Conservation (phyloP, 2,329 filamentous ascomycete species). For the Trichoderma sp. region DNA sequence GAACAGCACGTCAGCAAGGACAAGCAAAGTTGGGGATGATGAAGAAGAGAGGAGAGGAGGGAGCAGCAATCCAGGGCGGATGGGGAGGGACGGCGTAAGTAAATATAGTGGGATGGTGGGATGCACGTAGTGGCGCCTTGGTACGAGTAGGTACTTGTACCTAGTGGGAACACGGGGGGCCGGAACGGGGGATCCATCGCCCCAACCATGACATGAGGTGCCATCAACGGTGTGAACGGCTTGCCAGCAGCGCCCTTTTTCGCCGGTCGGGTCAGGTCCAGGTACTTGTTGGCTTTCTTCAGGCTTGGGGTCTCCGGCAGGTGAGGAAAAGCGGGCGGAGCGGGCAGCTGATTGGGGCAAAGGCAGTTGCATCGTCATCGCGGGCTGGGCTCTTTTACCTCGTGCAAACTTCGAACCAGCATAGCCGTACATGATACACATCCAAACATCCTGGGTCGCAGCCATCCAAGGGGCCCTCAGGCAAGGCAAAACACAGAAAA, state of each 20-base stretch:
- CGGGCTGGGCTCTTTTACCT: constrained; percentile 1
- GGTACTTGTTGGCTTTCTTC: background rate
- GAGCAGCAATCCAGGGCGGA: constrained; percentile 9
- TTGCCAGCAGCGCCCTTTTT: constrained; percentile 14
- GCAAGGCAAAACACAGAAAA: no score
- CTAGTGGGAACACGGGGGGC: constrained; percentile 25
- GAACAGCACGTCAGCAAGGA: background rate
- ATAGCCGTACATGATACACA: no score
- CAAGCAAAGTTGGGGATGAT: background rate
- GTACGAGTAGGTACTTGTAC: background rate
- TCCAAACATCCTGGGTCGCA: no score
- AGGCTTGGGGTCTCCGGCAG: constrained; percentile 30
- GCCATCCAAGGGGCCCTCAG: no score
- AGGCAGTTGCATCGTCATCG: constrained; percentile 37
- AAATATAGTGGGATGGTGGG: constrained; percentile 25
- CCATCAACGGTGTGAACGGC: no score
- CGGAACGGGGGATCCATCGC: constrained; percentile 16
- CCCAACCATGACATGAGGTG: background rate
- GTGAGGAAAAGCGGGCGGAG: constrained; percentile 36
- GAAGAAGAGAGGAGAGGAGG: background rate
- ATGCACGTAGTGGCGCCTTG: background rate
- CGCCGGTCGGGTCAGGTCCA: no score
- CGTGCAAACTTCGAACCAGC: constrained; percentile 15
- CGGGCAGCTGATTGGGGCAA: constrained; percentile 35
- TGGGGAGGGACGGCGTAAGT: constrained; percentile 26